A percentile compares a stretch with the other conserved stretches of the same genome.
These are phyloP conservation scores for Cutaneotrichosporon mucoides DNA, from an alignment of 1,284 basidiomycete species.

Conservation along the genomic window DNA sequence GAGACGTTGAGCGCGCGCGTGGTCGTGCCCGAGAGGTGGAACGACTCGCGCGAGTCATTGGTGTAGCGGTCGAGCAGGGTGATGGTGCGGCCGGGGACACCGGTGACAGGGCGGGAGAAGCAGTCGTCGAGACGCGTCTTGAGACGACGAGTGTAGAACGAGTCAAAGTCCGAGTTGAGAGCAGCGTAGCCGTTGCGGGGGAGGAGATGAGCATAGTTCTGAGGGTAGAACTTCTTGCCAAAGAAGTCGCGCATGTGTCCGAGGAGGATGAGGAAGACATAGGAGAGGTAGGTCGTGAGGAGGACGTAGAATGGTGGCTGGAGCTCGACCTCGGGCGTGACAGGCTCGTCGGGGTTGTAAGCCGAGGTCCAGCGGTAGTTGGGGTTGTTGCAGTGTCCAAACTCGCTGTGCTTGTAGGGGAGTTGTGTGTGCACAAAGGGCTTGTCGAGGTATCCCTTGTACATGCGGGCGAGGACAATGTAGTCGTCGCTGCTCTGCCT, in stretches of 20 bases:
- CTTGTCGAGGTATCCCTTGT: slow-evolving; percentile 41
- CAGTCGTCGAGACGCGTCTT: slow-evolving; percentile 94
- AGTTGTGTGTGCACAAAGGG: slow-evolving; percentile 37
- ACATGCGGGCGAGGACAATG: slow-evolving; percentile 37
- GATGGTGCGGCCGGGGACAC: slow-evolving; percentile 92
- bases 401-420: slow-evolving; percentile 46
- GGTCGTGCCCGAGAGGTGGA: slow-evolving; percentile 69
- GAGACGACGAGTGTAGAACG: slow-evolving; percentile 95
- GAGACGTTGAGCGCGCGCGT: slow-evolving; percentile 94
- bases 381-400: slow-evolving; percentile 46
- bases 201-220: slow-evolving; percentile 74
- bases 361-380: slow-evolving; percentile 49
- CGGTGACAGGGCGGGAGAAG: slow-evolving; percentile 89
- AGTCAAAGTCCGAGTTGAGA: slow-evolving; percentile 97
- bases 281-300: slow-evolving; percentile 86
- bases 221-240: slow-evolving; percentile 75
- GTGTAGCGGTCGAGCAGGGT: slow-evolving; percentile 79
- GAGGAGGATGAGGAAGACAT: slow-evolving; percentile 78
- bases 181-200: slow-evolving; percentile 86
- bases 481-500: slow-evolving; percentile 18
- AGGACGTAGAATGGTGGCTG: slow-evolving; percentile 88
- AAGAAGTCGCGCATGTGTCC: slow-evolving; percentile 94
- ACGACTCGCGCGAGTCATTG: slow-evolving; percentile 74
- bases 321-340: slow-evolving; percentile 56
- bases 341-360: slow-evolving; percentile 50